Percentiles rank a stretch among this genome's conserved stretches.
phyloP scores from a whole-genome alignment of 257 asterid genomes.

The Solanum bukasovii region DNA sequence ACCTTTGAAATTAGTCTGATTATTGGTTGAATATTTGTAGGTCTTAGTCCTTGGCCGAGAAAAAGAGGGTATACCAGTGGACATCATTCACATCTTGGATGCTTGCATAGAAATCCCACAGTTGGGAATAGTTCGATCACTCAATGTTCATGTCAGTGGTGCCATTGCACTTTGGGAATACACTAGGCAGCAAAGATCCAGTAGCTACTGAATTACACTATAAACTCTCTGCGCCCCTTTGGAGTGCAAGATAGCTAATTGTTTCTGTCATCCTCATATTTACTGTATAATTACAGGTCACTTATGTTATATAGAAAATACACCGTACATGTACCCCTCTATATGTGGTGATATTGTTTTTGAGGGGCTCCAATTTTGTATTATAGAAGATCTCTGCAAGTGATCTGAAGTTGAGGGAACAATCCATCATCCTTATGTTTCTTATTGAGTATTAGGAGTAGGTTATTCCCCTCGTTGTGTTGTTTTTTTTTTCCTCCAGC shows the following conservation, averaged over 20 bases:
- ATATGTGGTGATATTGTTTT: not conserved
- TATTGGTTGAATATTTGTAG: slow-evolving; percentile 9
- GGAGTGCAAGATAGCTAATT: not conserved
- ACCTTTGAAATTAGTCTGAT: not conserved
- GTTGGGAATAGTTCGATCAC: slow-evolving; percentile 83
- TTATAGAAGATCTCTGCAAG: not conserved
- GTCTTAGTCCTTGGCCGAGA: slow-evolving; percentile 85
- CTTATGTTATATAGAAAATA: not conserved
- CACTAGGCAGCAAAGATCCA: slow-evolving; percentile 65
- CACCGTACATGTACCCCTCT: not conserved
- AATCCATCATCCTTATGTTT: not conserved
- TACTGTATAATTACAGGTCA: not conserved
- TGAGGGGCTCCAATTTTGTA: not conserved
- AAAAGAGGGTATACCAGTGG: slow-evolving; percentile 96
- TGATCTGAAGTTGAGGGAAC: not conserved
- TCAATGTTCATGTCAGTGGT: slow-evolving; percentile 96
- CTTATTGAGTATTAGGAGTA: not conserved
- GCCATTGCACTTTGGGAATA: slow-evolving; percentile 98
- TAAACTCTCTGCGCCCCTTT: not conserved
- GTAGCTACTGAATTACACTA: not conserved
- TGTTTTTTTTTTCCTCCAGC: not conserved
- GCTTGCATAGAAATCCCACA: slow-evolving; percentile 92
- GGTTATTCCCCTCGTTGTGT: not conserved
- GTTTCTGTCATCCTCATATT: not conserved
- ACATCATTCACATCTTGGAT: slow-evolving; percentile 80